Conservation (phyloP, 2,329 filamentous ascomycete species). For the Colletotrichum sp. region DNA sequence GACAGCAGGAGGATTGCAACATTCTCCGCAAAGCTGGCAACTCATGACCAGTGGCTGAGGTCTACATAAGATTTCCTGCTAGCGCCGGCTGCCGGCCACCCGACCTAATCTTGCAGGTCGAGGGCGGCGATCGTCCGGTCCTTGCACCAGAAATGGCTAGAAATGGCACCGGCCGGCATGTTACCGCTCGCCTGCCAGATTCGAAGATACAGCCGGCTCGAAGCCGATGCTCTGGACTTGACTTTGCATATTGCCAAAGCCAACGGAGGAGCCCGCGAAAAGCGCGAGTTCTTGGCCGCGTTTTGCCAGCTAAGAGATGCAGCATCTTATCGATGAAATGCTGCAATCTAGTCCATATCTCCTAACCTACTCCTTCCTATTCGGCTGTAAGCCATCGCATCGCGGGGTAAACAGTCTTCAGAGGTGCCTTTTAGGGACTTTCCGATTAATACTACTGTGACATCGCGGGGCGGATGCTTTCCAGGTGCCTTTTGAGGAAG, state of each 20-base stretch:
- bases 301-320: neutral
- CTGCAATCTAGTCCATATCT: neutral
- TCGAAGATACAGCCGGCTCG: neutral
- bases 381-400: neutral
- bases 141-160: neutral
- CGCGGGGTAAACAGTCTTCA: conserved; percentile 1
- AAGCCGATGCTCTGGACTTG: neutral
- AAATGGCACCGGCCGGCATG: neutral
- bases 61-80: neutral
- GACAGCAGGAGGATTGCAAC: neutral
- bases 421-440: neutral
- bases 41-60: neutral
- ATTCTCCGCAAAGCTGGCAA: neutral
- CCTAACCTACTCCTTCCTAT: conserved; percentile 9
- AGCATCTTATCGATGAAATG: neutral
- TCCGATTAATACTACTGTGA: neutral
- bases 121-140: neutral
- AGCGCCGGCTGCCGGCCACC: neutral
- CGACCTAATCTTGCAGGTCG: neutral
- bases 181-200: neutral
- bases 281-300: neutral
- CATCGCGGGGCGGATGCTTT: neutral
- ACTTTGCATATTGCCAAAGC: neutral
- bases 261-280: neutral
- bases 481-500: conserved; percentile 8